A percentile compares a stretch with the other conserved stretches of the same genome.
Evolutionary conservation across 176 grass and related monocot genomes (phyloP).

Genomic region (Neostapfia colusana): DNA sequence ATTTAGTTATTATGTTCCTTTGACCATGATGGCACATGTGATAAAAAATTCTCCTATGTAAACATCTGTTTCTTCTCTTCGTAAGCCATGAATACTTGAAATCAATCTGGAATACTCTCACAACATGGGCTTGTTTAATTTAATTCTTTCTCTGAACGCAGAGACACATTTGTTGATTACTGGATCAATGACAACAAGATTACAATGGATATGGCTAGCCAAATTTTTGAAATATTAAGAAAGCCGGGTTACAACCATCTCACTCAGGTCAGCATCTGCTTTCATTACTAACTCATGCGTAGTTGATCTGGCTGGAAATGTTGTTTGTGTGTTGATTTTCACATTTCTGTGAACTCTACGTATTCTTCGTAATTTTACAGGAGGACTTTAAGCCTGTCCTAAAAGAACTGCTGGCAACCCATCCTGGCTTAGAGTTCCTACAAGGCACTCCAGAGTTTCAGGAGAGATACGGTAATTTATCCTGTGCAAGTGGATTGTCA

Average conservation of each 20-base stretch:
- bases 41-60: background rate
- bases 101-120: background rate
- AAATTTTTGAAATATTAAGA: constrained; percentile 91
- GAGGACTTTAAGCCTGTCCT: constrained; percentile 95
- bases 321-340: background rate
- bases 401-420: constrained; percentile 87
- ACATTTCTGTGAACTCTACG: background rate
- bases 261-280: constrained; percentile 60
- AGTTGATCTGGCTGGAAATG: constrained; percentile 5
- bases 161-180: constrained; percentile 94
- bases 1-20: background rate
- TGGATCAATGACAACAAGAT: constrained; percentile 96
- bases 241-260: constrained; percentile 66
- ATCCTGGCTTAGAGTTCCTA: constrained; percentile 97
- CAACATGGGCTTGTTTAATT: constrained; percentile 9
- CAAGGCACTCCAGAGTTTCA: constrained; percentile 99
- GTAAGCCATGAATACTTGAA: background rate
- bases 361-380: constrained; percentile 49
- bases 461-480: constrained; percentile 91
- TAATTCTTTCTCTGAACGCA: constrained; percentile 39
- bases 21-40: background rate
- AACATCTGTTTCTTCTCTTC: background rate
- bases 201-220: constrained; percentile 76
- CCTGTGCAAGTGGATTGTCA: constrained; percentile 1
- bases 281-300: background rate